Evolutionary conservation across 164 flowering plant genomes (phyloP).

Genomic region (Malania oleifera): DNA sequence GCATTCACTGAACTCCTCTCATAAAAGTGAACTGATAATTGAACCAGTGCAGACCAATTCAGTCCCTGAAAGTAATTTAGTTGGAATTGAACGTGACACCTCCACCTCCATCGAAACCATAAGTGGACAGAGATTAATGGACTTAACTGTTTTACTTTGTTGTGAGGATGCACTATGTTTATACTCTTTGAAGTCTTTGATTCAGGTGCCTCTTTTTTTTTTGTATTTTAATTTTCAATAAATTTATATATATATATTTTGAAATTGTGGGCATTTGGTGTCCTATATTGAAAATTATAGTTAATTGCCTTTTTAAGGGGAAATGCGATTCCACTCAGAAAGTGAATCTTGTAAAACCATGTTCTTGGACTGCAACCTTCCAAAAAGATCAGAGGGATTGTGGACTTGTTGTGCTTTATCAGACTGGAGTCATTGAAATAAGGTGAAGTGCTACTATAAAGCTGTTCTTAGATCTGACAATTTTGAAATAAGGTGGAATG

Average conservation of each 20-base stretch:
- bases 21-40: constrained; percentile 15
- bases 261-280: background rate
- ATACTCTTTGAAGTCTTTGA: constrained; percentile 14
- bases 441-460: constrained; percentile 29
- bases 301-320: constrained; percentile 15
- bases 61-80: constrained; percentile 6
- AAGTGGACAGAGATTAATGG: constrained; percentile 7
- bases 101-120: constrained; percentile 7
- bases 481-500: background rate
- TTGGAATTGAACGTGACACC: constrained; percentile 17
- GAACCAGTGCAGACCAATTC: constrained; percentile 9
- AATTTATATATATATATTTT: background rate
- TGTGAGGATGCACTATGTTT: constrained; percentile 21
- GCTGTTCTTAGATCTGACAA: constrained; percentile 2
- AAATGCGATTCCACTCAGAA: constrained; percentile 13
- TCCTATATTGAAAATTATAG: constrained; percentile 4
- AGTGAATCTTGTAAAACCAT: constrained; percentile 31
- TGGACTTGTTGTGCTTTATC: constrained; percentile 28
- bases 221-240: background rate
- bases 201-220: constrained; percentile 20
- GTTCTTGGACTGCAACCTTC: constrained; percentile 33
- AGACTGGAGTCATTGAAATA: constrained; percentile 39
- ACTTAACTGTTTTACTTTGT: constrained; percentile 20
- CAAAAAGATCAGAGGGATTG: constrained; percentile 25
- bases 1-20: constrained; percentile 3